phyloP scores from a whole-genome alignment of 2,329 filamentous ascomycete genomes.

The Penicillium digitatum region DNA sequence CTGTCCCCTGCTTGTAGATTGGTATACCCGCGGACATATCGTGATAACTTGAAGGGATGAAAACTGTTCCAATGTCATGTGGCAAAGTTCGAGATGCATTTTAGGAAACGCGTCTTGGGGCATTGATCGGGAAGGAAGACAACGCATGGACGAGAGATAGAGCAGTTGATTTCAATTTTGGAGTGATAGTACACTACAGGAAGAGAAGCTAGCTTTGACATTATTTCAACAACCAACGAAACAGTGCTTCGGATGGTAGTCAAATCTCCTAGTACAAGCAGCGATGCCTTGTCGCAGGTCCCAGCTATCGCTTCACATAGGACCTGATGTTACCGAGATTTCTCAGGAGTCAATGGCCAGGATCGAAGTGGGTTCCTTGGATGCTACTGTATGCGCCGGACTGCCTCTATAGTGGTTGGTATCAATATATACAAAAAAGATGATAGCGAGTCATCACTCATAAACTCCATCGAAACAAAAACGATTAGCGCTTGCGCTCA shows the following conservation, averaged over 20 bases:
- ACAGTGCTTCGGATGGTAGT: neutral
- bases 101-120: neutral
- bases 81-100: neutral
- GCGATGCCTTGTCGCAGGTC: neutral
- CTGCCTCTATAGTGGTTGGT: conserved; percentile 11
- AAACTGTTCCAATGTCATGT: neutral
- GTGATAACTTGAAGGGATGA: too few species aligned
- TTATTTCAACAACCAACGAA: neutral
- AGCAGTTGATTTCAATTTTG: neutral
- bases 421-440: conserved; percentile 13
- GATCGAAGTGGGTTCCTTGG: neutral
- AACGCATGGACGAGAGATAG: neutral
- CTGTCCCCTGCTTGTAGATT: neutral
- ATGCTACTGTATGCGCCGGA: conserved; percentile 9
- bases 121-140: neutral
- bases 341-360: neutral
- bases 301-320: neutral
- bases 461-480: conserved; percentile 9
- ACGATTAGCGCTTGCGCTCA: conserved; percentile 54
- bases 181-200: neutral
- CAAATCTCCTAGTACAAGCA: neutral
- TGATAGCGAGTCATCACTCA: conserved; percentile 22
- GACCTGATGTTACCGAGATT: neutral
- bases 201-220: neutral
- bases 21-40: too few species aligned